phyloP scores from a whole-genome alignment of 2,329 filamentous ascomycete genomes.

The Penicillium polonicum region DNA sequence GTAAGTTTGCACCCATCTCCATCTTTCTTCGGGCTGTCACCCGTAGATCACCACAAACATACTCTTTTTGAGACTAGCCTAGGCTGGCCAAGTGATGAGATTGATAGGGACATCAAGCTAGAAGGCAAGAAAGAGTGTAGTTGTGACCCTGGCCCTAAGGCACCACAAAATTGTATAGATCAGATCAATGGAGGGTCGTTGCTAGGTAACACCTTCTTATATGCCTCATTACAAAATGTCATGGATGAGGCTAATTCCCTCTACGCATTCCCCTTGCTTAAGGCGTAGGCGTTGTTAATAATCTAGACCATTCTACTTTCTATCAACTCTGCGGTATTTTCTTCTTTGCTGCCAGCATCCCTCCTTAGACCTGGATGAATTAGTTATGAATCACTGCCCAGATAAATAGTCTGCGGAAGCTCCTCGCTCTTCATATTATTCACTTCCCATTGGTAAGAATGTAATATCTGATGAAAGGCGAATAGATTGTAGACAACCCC shows the following conservation, averaged over 20 bases:
- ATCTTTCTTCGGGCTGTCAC: too few species aligned
- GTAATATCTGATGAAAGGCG: background rate
- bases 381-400: background rate
- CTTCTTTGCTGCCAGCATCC: background rate
- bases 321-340: background rate
- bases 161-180: background rate
- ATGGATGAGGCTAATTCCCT: background rate
- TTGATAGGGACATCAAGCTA: background rate
- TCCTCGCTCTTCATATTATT: background rate
- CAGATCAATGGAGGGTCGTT: background rate
- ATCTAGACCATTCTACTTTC: background rate
- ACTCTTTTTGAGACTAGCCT: too few species aligned
- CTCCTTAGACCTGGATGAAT: background rate
- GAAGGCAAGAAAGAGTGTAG: background rate
- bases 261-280: background rate
- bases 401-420: background rate
- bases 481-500: background rate
- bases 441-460: background rate
- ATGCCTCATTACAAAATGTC: background rate
- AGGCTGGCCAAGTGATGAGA: background rate
- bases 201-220: background rate
- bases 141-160: background rate
- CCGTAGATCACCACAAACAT: too few species aligned
- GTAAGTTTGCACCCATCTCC: too few species aligned
- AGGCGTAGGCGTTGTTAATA: background rate